Base-by-base conservation (phyloP, 371 early-diverging fungal species). In the Mortierella sp. region DNA sequence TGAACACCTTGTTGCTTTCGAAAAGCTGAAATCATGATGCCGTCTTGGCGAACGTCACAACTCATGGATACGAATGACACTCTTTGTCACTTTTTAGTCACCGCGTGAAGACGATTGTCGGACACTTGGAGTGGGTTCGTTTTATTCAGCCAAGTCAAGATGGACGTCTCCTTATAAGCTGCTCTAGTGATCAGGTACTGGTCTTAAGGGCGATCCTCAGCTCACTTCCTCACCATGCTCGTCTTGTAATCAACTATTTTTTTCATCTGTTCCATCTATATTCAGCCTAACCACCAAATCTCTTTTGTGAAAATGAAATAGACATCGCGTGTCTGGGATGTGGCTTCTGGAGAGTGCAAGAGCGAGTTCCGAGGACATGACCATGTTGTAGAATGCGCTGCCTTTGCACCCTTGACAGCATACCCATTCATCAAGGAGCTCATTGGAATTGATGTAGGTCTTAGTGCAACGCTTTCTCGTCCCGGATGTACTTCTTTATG, bases 341-440 rank as follows among this genome's bases (percentile, higher is more conserved):
- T 91, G 0, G 72, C 88, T 13, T 89, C 94, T n/a, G 96, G 97
- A 52, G 96, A 96, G 72, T 92, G 93, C 76, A 95, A 94, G 81
- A 88, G 88, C 78, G 96, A 96, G 70, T 88, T 97, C 80, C 91
- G 95, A 71, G 98, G 97, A 21, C 98, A 98, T 85, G 97, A 96
- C 21, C 97, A 98, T 83, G 98, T 98, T n/a, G 95, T 98, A 24
- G 99, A 98, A 84, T 95, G 94, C 72, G 95, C 96, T 0, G 93
- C 92, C 9, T 98, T 98, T 90, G 96, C 93, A 44, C 98, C 98
- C 16, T 79, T 84, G 21, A 88, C 79, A 19, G 90, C 95, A 3
- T 92, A 94, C 80, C 90, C 93, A 42, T 91, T 84, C 74, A 91
- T 97, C 68, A 90, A 91, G 48, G 95, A 95, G 65, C 90, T 97